Conservation (phyloP, 2,329 filamentous ascomycete genomes). For the Neonectria coccinea region DNA sequence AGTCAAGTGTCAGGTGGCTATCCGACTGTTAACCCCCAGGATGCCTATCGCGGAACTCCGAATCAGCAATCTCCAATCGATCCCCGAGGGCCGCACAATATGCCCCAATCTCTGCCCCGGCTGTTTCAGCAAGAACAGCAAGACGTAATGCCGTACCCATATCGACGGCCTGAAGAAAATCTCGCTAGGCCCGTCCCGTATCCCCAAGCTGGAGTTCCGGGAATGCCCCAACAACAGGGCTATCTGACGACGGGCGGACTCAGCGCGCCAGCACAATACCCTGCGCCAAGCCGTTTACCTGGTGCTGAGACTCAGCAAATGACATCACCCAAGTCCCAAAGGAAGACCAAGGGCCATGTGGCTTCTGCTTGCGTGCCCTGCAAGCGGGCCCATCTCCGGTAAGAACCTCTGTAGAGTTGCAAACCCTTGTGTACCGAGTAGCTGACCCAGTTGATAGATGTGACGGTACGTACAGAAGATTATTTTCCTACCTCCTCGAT, state of each 20-base stretch:
- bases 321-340: slow-evolving; percentile 69
- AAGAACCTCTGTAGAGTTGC: slow-evolving; percentile 40
- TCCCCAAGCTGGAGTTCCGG: slow-evolving; percentile 36
- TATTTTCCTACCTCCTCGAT: slow-evolving; percentile 18
- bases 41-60: slow-evolving; percentile 61
- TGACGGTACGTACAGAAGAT: slow-evolving; percentile 67
- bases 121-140: slow-evolving; percentile 45
- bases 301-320: slow-evolving; percentile 60
- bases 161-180: slow-evolving; percentile 43
- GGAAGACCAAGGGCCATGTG: slow-evolving; percentile 83
- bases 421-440: not conserved
- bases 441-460: slow-evolving; percentile 58
- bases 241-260: slow-evolving; percentile 40
- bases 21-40: slow-evolving; percentile 57
- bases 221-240: slow-evolving; percentile 36
- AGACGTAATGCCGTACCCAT: slow-evolving; percentile 41
- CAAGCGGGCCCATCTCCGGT: slow-evolving; percentile 84
- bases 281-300: slow-evolving; percentile 48
- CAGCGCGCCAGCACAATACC: slow-evolving; percentile 36
- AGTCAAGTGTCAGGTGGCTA: slow-evolving; percentile 59
- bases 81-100: slow-evolving; percentile 38
- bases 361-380: slow-evolving; percentile 88
- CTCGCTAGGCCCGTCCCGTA: slow-evolving; percentile 43
- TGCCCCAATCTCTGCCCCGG: slow-evolving; percentile 43
- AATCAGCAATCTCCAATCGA: slow-evolving; percentile 44